Conservation (phyloP, 768 basidiomycete species). For the Tricholoma sp. region DNA sequence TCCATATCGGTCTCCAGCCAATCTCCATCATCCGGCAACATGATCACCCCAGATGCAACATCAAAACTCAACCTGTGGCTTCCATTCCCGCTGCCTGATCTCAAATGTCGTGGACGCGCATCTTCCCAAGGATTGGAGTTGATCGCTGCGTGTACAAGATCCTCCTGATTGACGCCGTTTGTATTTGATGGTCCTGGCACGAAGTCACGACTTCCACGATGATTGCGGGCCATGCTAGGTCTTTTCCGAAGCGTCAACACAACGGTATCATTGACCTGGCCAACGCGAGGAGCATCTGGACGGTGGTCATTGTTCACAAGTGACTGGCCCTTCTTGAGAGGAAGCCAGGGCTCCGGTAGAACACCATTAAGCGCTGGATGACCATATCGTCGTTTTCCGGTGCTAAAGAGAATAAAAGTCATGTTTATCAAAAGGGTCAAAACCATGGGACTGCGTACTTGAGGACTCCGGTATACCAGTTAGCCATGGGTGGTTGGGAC, state of each 20-base stretch:
- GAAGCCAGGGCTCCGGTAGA: slow-evolving; percentile 92
- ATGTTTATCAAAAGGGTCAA: background rate
- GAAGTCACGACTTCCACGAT: slow-evolving; percentile 13
- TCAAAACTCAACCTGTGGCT: slow-evolving; percentile 77
- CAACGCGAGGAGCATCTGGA: slow-evolving; percentile 27
- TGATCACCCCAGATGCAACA: slow-evolving; percentile 83
- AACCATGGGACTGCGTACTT: slow-evolving; percentile 47
- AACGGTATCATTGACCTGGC: slow-evolving; percentile 57
- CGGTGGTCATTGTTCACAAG: slow-evolving; percentile 55
- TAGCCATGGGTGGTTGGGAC: slow-evolving; percentile 96
- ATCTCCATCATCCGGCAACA: slow-evolving; percentile 70
- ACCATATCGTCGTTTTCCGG: slow-evolving; percentile 91
- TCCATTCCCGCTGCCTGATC: slow-evolving; percentile 20
- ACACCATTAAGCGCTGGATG: slow-evolving; percentile 94
- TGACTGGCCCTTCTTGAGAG: slow-evolving; percentile 77
- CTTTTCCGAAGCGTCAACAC: slow-evolving; percentile 80
- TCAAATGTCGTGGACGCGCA: slow-evolving; percentile 22
- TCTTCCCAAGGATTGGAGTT: slow-evolving; percentile 66
- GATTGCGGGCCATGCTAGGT: slow-evolving; percentile 45
- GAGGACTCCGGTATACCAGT: slow-evolving; percentile 89
- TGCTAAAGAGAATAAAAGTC: slow-evolving; percentile 41
- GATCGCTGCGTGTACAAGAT: slow-evolving; percentile 20
- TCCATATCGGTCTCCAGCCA: slow-evolving; percentile 54
- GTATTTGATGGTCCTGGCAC: slow-evolving; percentile 6
- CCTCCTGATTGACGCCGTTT: slow-evolving; percentile 5